Percentiles rank a stretch among this genome's conserved stretches.
Conservation (phyloP, 106 monocot species). For the Acorus calamus region DNA sequence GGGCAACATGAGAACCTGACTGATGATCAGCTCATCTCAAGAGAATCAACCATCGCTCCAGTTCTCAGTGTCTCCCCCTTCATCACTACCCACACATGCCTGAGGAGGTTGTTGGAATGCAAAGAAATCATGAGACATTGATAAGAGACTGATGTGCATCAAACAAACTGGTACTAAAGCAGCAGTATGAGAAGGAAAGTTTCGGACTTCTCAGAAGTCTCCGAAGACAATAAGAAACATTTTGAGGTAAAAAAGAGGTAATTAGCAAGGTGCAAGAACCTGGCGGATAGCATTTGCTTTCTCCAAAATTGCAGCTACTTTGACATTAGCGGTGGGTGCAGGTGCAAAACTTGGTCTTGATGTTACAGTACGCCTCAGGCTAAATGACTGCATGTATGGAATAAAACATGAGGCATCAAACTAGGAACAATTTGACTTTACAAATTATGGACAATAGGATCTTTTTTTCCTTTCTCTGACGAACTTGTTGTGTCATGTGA, state of each 20-base stretch:
- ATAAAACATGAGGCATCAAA: slow-evolving; percentile 1
- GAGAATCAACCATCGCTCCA: slow-evolving; percentile 54
- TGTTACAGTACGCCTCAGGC: slow-evolving; percentile 40
- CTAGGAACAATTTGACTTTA: neutral
- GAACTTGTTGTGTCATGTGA: no score
- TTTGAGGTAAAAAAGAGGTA: neutral
- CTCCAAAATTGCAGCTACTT: slow-evolving; percentile 67
- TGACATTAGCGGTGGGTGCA: slow-evolving; percentile 32
- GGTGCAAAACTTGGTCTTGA: slow-evolving; percentile 15
- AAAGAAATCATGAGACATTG: neutral
- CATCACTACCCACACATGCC: slow-evolving; percentile 66
- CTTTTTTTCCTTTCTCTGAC: no score
- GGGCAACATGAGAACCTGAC: neutral
- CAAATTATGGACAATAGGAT: neutral
- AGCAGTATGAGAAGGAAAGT: no score
- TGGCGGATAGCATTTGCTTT: slow-evolving; percentile 85
- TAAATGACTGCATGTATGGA: slow-evolving; percentile 48
- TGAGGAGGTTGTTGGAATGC: slow-evolving; percentile 1
- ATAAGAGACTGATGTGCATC: neutral
- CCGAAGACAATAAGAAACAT: neutral
- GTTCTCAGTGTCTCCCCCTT: slow-evolving; percentile 48
- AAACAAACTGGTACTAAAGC: neutral
- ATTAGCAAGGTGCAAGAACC: slow-evolving; percentile 13
- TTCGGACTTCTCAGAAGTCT: no score
- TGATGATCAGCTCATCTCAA: neutral